Conservation (phyloP, 2,329 filamentous ascomycete genomes). For the Sarocladium kiliense region DNA sequence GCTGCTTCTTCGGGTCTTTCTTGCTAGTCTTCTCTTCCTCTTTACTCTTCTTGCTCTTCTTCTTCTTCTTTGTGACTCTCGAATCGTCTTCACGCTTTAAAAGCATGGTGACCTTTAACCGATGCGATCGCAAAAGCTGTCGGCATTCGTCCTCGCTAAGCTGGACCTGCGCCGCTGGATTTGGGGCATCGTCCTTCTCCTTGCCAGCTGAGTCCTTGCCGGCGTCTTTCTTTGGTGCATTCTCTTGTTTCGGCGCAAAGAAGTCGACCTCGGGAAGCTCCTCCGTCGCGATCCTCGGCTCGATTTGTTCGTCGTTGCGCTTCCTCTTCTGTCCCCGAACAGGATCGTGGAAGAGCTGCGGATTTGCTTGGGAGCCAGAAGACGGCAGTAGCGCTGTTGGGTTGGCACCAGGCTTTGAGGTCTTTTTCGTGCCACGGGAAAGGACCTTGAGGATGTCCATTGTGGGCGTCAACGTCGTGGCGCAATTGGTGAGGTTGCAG, state of each 20-base stretch:
- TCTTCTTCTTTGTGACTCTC: constrained; percentile 51
- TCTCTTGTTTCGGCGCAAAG: constrained; percentile 45
- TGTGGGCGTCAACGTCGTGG: background rate
- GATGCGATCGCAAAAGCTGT: constrained; percentile 70
- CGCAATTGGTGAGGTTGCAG: background rate
- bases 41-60: constrained; percentile 44
- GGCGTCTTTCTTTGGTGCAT: constrained; percentile 25
- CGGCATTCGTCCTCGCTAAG: constrained; percentile 68
- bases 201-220: constrained; percentile 12
- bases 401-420: constrained; percentile 29
- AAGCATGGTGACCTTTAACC: constrained; percentile 79
- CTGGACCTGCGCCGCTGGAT: constrained; percentile 22
- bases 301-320: constrained; percentile 35
- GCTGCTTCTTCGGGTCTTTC: constrained; percentile 50
- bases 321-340: constrained; percentile 52
- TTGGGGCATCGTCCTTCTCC: background rate
- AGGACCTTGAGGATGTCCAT: constrained; percentile 74
- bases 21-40: constrained; percentile 39
- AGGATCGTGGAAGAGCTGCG: constrained; percentile 64
- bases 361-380: constrained; percentile 57
- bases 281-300: constrained; percentile 16
- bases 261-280: constrained; percentile 50
- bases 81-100: constrained; percentile 40
- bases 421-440: constrained; percentile 62
- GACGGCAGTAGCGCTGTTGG: constrained; percentile 51